phyloP scores from a whole-genome alignment of 345 rosid genomes.

The Brassica rapa region DNA sequence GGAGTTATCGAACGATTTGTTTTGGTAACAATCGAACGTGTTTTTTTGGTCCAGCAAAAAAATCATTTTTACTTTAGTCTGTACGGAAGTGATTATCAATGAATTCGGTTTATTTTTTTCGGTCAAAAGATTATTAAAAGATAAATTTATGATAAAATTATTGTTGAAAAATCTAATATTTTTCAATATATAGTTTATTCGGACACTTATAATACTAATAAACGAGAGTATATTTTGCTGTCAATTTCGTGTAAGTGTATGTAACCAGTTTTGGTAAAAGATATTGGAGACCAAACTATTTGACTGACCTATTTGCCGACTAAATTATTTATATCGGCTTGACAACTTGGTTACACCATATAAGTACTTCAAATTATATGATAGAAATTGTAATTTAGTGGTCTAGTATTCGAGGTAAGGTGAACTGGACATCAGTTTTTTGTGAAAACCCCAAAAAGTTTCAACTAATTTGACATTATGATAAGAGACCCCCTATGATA shows the following conservation, averaged over 20 bases:
- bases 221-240: neutral
- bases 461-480: constrained; percentile 11
- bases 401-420: neutral
- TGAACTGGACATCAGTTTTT: neutral
- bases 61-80: neutral
- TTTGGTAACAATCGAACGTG: neutral
- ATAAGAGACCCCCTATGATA: neutral
- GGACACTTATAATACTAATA: neutral
- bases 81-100: neutral
- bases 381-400: neutral
- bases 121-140: neutral
- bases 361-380: neutral
- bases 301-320: neutral
- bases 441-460: neutral
- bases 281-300: neutral
- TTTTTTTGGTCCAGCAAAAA: neutral
- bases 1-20: constrained; percentile 4
- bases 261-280: neutral
- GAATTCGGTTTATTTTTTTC: neutral
- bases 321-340: neutral
- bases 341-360: neutral
- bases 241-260: neutral
- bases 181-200: neutral
- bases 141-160: too few species aligned
- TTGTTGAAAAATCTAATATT: neutral